Conservation (phyloP, 2,329 filamentous ascomycete genomes). For the Alternaria sp. region DNA sequence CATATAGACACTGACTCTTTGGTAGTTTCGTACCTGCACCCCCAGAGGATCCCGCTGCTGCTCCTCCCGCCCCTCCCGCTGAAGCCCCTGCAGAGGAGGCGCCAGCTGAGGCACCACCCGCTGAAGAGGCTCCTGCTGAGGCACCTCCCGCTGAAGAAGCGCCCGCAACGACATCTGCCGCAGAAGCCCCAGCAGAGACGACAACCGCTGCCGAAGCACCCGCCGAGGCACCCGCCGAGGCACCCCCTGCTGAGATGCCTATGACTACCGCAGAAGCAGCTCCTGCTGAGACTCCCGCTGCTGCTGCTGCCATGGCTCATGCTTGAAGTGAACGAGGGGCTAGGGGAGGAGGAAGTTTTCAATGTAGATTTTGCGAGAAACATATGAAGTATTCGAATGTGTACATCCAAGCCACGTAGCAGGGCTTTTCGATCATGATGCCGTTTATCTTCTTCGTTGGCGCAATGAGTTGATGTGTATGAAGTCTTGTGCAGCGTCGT, state of each 20-base stretch:
- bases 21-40: constrained; percentile 30
- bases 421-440: too few relatives aligned
- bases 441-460: background rate
- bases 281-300: background rate
- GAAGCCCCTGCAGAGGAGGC: constrained; percentile 5
- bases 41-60: constrained; percentile 23
- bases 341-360: background rate
- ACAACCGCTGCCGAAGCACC: background rate
- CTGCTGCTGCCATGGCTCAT: background rate
- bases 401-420: background rate
- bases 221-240: background rate
- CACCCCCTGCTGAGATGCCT: background rate
- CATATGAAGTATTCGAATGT: background rate
- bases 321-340: background rate
- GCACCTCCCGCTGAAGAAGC: constrained; percentile 7
- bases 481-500: background rate
- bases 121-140: background rate
- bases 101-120: constrained; percentile 1
- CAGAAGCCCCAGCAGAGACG: background rate
- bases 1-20: background rate
- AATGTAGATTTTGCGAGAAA: background rate
- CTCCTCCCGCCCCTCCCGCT: constrained; percentile 14
- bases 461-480: background rate
- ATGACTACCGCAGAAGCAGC: background rate
- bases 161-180: constrained; percentile 2